Base-by-base conservation (phyloP, 345 rosid genomes). In the Tarenaya hassleriana region DNA sequence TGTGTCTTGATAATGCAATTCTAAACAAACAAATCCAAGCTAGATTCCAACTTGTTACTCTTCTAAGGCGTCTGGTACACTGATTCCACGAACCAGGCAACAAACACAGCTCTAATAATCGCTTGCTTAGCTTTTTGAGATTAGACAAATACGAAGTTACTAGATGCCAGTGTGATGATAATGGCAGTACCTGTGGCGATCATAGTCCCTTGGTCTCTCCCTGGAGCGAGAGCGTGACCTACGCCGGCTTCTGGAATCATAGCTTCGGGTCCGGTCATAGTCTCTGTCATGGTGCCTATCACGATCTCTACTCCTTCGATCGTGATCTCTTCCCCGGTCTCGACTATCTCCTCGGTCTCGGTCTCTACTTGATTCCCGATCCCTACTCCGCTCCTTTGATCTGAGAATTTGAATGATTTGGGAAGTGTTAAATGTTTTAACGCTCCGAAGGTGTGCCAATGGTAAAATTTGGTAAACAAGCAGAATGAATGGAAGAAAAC, bases 151-250 rank as follows among this genome's bases (percentile, higher is more conserved):
- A 24, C 29, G 3, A 24, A 24, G 5, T 24, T 24, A 24, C 2
- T 5, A 24, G 29, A 24, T 24, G 29, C 2, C 29, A 2, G 5
- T 24, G 29, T 24, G 29, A 24, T 24, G 2, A 24, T 38, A 32
- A 52, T 33, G n/a, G n/a, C 13, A 33, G 34, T 69, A 88, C 96
- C 96, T 84, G 80, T 73, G 94, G 55, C 84, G 84, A 60, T 88
- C 90, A 76, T 79, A 73, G 62, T 88, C 94, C 70, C 95, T 76
- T 0, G 83, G 65, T 47, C 68, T 87, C 64, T 91, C 98, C 72
- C 58, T 75, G 4, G 98, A 91, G 50, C 88, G 74, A 13, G 98
- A 91, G 29, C 86, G 89, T 0, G 98, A 91, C 63, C 94, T 79
- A 37, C 71, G 87, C 38, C 69, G 62, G 62, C 79, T 79, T 77